Evolutionary conservation across 208 protist genomes (phyloP).

Genomic region (Leishmania braziliensis): DNA sequence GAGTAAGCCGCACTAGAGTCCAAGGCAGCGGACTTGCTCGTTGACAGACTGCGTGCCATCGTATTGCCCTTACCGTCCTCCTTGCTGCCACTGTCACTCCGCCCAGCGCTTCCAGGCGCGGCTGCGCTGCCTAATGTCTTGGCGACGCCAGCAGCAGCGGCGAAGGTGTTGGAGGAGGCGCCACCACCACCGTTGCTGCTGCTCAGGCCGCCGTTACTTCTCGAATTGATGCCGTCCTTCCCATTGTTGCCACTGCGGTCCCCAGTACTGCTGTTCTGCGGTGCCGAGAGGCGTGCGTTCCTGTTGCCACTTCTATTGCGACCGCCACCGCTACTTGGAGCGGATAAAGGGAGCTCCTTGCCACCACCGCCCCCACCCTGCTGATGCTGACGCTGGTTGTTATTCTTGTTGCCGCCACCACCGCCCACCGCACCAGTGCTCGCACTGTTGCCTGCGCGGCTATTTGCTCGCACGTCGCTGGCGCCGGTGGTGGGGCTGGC

Average conservation of each 20-base stretch:
- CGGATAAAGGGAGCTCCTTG: background rate
- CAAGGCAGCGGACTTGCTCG: background rate
- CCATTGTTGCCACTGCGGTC: constrained; percentile 6
- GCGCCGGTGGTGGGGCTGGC: background rate
- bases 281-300: background rate
- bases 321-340: background rate
- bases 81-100: background rate
- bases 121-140: background rate
- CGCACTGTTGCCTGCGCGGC: background rate
- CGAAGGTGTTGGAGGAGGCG: background rate
- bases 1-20: background rate
- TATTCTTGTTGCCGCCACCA: constrained; percentile 9
- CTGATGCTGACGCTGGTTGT: constrained; percentile 8
- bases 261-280: background rate
- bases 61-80: background rate
- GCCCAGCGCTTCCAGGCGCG: background rate
- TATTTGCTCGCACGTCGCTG: background rate
- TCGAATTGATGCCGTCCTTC: background rate
- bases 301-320: background rate
- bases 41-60: background rate
- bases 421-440: background rate
- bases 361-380: background rate
- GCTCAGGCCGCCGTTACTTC: background rate
- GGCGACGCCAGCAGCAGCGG: background rate
- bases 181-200: background rate